Conservation (phyloP, 306 rosid genomes). For the Begonia fuchsioides region DNA sequence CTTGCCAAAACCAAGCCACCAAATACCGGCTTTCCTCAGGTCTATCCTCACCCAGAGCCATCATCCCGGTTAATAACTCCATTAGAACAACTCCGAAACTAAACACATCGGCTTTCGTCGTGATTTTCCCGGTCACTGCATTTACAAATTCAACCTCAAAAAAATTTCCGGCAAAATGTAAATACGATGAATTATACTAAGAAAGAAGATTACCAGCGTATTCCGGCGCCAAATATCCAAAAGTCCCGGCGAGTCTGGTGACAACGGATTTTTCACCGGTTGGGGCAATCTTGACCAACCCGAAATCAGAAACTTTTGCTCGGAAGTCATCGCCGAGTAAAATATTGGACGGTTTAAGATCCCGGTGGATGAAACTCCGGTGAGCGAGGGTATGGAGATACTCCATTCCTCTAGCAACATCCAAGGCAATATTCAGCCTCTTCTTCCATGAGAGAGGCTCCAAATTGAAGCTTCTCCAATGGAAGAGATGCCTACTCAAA, state of each 20-base stretch:
- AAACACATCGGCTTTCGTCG: conserved; percentile 93
- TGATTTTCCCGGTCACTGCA: conserved; percentile 95
- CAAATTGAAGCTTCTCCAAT: no score
- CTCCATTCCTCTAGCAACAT: no score
- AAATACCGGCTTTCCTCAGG: conserved; percentile 88
- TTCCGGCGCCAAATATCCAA: conserved; percentile 96
- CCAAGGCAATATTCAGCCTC: no score
- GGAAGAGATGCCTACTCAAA: no score
- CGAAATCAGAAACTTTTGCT: conserved; percentile 91
- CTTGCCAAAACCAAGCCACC: conserved; percentile 95
- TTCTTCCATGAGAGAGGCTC: no score
- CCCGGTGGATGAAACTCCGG: conserved; percentile 97
- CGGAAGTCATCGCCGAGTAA: conserved; percentile 76
- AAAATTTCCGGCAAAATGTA: no score
- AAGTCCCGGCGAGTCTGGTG: conserved; percentile 93
- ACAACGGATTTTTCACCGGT: conserved; percentile 80
- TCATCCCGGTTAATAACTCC: conserved; percentile 91
- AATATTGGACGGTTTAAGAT: conserved; percentile 89
- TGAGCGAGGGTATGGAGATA: conserved; percentile 78
- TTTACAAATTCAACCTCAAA: no score
- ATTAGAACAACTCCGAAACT: conserved; percentile 94
- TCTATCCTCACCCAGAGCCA: conserved; percentile 85
- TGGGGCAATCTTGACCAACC: conserved; percentile 96
- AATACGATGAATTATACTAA: no score
- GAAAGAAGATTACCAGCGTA: no score